phyloP scores from a whole-genome alignment of 2,329 filamentous ascomycete genomes.

The Curvularia spicifera region DNA sequence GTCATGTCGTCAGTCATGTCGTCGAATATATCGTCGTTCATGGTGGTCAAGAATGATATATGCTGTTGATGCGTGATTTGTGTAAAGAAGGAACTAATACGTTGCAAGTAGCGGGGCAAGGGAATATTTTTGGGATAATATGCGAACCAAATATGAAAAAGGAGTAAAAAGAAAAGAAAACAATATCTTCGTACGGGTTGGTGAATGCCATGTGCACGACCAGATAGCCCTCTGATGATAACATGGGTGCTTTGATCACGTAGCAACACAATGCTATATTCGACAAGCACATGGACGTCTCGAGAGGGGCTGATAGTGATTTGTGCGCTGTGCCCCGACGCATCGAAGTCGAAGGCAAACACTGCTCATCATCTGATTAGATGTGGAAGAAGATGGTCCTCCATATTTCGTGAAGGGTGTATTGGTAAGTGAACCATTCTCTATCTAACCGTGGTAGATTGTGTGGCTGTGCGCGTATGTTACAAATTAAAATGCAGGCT shows the following conservation, averaged over 20 bases:
- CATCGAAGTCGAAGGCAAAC: neutral
- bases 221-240: neutral
- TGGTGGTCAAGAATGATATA: neutral
- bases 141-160: neutral
- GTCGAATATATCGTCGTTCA: neutral
- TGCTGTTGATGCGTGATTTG: neutral
- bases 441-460: neutral
- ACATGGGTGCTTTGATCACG: neutral
- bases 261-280: conserved; percentile 1
- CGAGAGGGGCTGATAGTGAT: conserved; percentile 11
- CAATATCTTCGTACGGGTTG: neutral
- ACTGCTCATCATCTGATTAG: neutral
- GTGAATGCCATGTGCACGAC: conserved; percentile 1
- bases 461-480: neutral
- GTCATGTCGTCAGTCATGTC: neutral
- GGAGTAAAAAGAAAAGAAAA: conserved; percentile 1
- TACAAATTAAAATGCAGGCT: neutral
- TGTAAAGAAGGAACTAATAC: neutral
- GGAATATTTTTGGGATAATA: neutral
- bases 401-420: conserved; percentile 3
- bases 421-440: conserved; percentile 2
- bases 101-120: neutral
- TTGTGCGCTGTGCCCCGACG: neutral
- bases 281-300: neutral
- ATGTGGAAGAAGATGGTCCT: neutral